Conservation (phyloP, 441 rosid species). For the Populus hybrid region DNA sequence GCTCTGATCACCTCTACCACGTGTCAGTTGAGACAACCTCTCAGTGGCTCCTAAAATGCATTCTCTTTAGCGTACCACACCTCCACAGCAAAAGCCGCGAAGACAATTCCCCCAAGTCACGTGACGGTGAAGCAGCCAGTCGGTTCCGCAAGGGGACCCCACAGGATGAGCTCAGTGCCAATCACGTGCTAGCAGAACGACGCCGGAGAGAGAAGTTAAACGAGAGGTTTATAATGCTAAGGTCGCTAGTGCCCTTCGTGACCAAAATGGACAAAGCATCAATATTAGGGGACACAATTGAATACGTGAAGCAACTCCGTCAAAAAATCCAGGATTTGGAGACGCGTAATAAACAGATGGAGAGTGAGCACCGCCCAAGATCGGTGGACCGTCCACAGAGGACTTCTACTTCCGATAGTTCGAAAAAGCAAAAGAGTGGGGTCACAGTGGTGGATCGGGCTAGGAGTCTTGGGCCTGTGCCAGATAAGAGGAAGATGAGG, state of each 20-base stretch:
- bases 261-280: slow-evolving; percentile 98
- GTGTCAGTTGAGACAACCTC: slow-evolving; percentile 45
- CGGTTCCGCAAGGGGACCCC: slow-evolving; percentile 40
- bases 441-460: slow-evolving; percentile 21
- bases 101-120: slow-evolving; percentile 53
- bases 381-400: slow-evolving; percentile 31
- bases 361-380: slow-evolving; percentile 36
- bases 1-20: slow-evolving; percentile 29
- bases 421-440: slow-evolving; percentile 43
- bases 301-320: slow-evolving; percentile 78
- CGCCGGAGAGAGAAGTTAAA: slow-evolving; percentile 92
- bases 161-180: slow-evolving; percentile 72
- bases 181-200: slow-evolving; percentile 88
- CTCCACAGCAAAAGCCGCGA: slow-evolving; percentile 55
- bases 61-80: slow-evolving; percentile 65
- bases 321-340: slow-evolving; percentile 80
- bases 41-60: slow-evolving; percentile 78
- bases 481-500: slow-evolving; percentile 56
- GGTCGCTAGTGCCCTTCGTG: slow-evolving; percentile 88
- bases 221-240: slow-evolving; percentile 66
- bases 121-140: slow-evolving; percentile 34
- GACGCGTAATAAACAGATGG: slow-evolving; percentile 41
- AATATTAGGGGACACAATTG: slow-evolving; percentile 87
- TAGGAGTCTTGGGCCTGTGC: slow-evolving; percentile 14
- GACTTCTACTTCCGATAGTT: slow-evolving; percentile 15